These are phyloP conservation scores for Backusella parvicylindrica DNA, from an alignment of 192 early-diverging fungal species.

Conservation along the genomic window DNA sequence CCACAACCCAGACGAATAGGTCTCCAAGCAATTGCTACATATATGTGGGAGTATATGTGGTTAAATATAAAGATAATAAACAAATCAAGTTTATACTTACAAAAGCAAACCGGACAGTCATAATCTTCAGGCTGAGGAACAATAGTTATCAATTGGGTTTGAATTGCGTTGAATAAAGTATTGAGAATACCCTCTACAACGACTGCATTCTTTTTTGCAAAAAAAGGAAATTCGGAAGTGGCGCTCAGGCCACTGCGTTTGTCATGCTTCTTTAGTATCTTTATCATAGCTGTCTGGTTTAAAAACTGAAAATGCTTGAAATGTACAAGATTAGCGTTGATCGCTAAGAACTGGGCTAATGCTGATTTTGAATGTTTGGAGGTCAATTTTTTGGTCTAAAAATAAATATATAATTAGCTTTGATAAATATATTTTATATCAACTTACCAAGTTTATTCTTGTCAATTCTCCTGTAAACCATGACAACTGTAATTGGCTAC, in stretches of 20 bases:
- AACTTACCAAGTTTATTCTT: slow-evolving; percentile 42
- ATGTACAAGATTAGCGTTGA: slow-evolving; percentile 67
- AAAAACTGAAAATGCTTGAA: slow-evolving; percentile 72
- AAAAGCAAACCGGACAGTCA: slow-evolving; percentile 75
- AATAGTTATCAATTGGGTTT: slow-evolving; percentile 60
- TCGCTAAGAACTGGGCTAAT: slow-evolving; percentile 50
- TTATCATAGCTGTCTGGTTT: slow-evolving; percentile 75
- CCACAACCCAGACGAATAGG: slow-evolving; percentile 73
- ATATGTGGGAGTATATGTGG: not conserved
- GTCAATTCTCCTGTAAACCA: slow-evolving; percentile 52
- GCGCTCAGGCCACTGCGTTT: slow-evolving; percentile 73
- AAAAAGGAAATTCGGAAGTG: slow-evolving; percentile 45
- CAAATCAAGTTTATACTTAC: slow-evolving; percentile 21
- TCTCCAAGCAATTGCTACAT: slow-evolving; percentile 63
- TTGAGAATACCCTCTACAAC: slow-evolving; percentile 53
- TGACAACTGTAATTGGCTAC: slow-evolving; percentile 53
- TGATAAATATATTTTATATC: not conserved
- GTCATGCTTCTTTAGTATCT: slow-evolving; percentile 91
- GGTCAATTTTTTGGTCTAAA: slow-evolving; percentile 14
- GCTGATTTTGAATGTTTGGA: slow-evolving; percentile 28
- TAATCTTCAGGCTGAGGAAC: slow-evolving; percentile 83
- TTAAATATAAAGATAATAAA: not conserved
- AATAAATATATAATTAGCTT: not conserved
- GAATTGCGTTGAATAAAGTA: slow-evolving; percentile 59
- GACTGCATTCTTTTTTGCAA: slow-evolving; percentile 46